A percentile compares a stretch with the other conserved stretches of the same genome.
Conservation (phyloP, 768 basidiomycete species). For the Tylopilus felleus region DNA sequence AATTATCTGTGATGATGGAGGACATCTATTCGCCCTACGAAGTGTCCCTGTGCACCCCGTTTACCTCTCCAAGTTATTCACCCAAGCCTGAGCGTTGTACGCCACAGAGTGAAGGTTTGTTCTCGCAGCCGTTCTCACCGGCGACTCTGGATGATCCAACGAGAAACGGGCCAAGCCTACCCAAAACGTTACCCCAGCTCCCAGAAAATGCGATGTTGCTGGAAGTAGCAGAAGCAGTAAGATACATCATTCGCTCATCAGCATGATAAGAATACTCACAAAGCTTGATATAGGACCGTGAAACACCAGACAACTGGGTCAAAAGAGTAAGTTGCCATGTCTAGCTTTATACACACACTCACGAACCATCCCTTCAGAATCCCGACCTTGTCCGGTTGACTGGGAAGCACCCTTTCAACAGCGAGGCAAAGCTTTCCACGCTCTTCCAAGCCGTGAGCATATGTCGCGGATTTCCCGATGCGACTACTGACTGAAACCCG, state of each 20-base stretch:
- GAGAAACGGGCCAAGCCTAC: slow-evolving; percentile 24
- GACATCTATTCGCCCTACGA: slow-evolving; percentile 7
- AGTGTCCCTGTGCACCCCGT: slow-evolving; percentile 9
- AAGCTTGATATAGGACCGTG: slow-evolving; percentile 22
- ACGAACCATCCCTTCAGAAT: slow-evolving; percentile 18
- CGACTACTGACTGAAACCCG: background rate
- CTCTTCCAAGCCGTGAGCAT: slow-evolving; percentile 39
- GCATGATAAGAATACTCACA: background rate
- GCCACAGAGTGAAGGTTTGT: background rate
- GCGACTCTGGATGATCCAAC: slow-evolving; percentile 16
- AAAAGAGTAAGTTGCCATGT: slow-evolving; percentile 24
- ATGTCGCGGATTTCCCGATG: background rate
- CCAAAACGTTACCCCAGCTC: slow-evolving; percentile 20
- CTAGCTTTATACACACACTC: background rate
- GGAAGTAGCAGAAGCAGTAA: slow-evolving; percentile 24
- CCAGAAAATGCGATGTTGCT: slow-evolving; percentile 20
- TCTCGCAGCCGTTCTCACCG: slow-evolving; percentile 17
- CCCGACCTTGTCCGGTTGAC: slow-evolving; percentile 48
- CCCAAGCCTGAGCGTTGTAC: background rate
- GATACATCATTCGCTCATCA: background rate
- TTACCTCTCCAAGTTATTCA: slow-evolving; percentile 6
- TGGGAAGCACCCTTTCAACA: slow-evolving; percentile 62
- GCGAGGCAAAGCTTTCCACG: slow-evolving; percentile 44
- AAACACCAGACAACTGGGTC: slow-evolving; percentile 43
- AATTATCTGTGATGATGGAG: background rate